phyloP scores from a whole-genome alignment of 139 green algal genomes.

The Tetraselmis chui region DNA sequence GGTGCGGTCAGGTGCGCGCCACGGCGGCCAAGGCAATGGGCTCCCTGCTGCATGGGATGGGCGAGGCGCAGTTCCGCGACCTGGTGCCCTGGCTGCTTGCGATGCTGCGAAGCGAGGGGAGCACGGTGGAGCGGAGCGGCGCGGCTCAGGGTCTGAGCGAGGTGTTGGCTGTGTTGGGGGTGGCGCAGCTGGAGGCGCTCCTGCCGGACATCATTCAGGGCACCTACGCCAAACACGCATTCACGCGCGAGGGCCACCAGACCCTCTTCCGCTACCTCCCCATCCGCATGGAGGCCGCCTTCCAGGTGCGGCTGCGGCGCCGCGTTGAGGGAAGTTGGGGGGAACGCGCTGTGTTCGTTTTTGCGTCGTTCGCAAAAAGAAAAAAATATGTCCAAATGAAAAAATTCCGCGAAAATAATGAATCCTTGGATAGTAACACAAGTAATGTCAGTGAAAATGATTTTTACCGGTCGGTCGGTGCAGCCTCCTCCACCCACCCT shows the following conservation, averaged over 20 bases:
- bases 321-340: too few relatives aligned
- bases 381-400: too few relatives aligned
- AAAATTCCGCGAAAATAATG: too few relatives aligned
- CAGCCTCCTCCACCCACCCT: too few relatives aligned
- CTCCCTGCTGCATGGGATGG: slow-evolving; percentile 74
- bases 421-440: too few relatives aligned
- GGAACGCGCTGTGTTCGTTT: too few relatives aligned
- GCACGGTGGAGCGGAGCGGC: slow-evolving; percentile 49
- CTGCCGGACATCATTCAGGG: slow-evolving; percentile 76
- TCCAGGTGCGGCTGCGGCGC: slow-evolving; percentile 25
- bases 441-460: too few relatives aligned
- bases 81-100: slow-evolving; percentile 83
- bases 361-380: too few relatives aligned
- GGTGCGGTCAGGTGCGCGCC: slow-evolving; percentile 42
- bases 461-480: too few relatives aligned
- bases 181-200: slow-evolving; percentile 63
- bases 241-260: slow-evolving; percentile 81
- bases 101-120: slow-evolving; percentile 60
- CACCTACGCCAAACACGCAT: slow-evolving; percentile 31
- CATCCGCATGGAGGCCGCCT: slow-evolving; percentile 25
- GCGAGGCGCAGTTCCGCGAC: slow-evolving; percentile 52
- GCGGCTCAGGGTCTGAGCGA: slow-evolving; percentile 78
- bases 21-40: slow-evolving; percentile 78
- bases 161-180: slow-evolving; percentile 80
- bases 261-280: slow-evolving; percentile 78